Evolutionary conservation across 306 rosid genomes (phyloP), one percentile per base, ranked within the genome.

Genomic region (Gillenia trifoliata): DNA sequence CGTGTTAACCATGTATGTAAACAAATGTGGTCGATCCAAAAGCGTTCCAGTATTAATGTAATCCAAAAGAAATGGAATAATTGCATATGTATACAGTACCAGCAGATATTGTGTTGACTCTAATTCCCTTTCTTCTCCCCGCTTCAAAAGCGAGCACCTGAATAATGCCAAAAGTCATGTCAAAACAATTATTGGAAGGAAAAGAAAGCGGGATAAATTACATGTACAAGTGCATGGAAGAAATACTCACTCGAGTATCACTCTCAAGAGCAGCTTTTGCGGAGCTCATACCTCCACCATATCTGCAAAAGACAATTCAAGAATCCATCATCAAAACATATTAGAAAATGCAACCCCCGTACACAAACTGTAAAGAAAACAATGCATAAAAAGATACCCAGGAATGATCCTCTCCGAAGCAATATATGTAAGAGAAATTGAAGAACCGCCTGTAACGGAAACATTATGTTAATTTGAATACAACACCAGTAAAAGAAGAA

Each of bases 281-380:
- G 82, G 99, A 91, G 84, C 99, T 94, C 99, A 94, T 94, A 57
- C 99, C 99, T 26, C 99, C 97, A 78, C 99, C 99, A 69, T 94
- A 94, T 76, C 99, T 94, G 83, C 40, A 71, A 40, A 71, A 64
- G 12, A 71, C 66, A 26, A 66, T 68, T 49, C 41, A 72, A 64
- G 59, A 28, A 68, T 72, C 52, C 67, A 20, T 63, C 63, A 75
- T 26, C 68, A 26, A 11, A 26, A 17, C 25, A 72, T 26, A 19
- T 3, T 54, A 59, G 23, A 45, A 38, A 41, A 64, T 34, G 60
- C 63, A 30, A 82, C n/a, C 70, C 70, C 71, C 28, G 63, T 73
- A 61, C 11, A 75, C 20, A 54, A 6, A 19, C 56, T 34, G 45
- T 49, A 40, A 70, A 68, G 60, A 60, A 70, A 45, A 34, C 26